These are phyloP conservation scores for Colletotrichum horii DNA, from an alignment of 2,329 filamentous ascomycete genomes.

Conservation along the genomic window DNA sequence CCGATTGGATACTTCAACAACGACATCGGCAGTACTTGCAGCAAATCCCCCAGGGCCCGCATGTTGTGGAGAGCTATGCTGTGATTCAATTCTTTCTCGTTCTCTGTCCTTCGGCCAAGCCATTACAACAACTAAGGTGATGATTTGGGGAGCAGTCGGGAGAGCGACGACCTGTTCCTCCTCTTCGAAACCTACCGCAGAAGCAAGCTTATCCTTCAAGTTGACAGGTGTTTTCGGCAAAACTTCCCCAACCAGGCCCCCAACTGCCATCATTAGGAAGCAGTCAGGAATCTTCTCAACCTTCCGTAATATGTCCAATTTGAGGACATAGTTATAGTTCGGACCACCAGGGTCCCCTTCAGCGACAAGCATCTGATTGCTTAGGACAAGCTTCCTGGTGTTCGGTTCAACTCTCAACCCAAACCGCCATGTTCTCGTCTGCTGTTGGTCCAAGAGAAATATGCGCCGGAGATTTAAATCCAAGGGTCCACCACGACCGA, in stretches of 20 bases:
- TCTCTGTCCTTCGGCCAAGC: not conserved
- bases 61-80: not conserved
- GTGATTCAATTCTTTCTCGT: not conserved
- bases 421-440: not conserved
- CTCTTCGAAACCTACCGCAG: not conserved
- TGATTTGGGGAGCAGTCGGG: not conserved
- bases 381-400: not conserved
- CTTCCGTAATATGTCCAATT: not conserved
- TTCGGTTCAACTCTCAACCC: not conserved
- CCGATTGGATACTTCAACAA: not conserved
- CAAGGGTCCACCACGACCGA: not conserved
- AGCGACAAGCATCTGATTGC: not conserved
- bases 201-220: not conserved
- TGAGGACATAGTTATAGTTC: not conserved
- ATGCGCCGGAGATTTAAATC: constrained; percentile 14
- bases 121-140: not conserved
- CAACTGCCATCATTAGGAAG: not conserved
- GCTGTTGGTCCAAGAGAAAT: not conserved
- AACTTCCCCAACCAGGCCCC: not conserved
- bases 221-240: not conserved
- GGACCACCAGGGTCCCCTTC: not conserved
- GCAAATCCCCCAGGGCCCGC: not conserved
- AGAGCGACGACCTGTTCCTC: not conserved
- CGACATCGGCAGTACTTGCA: not conserved
- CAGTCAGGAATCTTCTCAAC: not conserved